Evolutionary conservation across 495 filamentous ascomycete species (phyloP), one percentile per base, ranked within the genome.

Genomic region (Talaromyces wortmannii): DNA sequence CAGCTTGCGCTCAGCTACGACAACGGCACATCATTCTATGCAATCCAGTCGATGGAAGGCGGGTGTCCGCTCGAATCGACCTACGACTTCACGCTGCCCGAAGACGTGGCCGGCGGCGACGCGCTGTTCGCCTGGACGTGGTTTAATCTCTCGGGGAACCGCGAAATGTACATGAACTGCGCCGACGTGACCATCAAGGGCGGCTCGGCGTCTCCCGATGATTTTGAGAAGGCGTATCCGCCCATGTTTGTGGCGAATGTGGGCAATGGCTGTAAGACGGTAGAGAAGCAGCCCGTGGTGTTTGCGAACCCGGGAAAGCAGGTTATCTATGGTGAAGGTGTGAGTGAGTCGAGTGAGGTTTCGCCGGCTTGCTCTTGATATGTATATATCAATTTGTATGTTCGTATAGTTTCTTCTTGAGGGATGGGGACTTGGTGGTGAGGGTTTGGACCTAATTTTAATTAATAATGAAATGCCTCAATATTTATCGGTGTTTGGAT

Each of bases 11-110:
- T 78, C 10, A 74, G 69, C n/a, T 74, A 63, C 15, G 72, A 78
- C 46, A 60, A 66, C 2, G 67, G 65, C 7, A 50, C 62, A 11
- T 70, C 52, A 42, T 53, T 66, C 57, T 48, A 67, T 4, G 73
- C 75, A 5, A 66, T 78, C 50, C 57, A 77, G 40, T 67, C 64
- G 7, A 71, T 69, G 4, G 48, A 69, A 6, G 75, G 75, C 2
- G 72, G 73, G 0, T 78, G 75, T 47, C 74, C 74, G 4, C 58
- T 72, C 0, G 31, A 57, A 31, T 62, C 69, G 4, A 75, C 55
- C 17, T 89, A 82, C 64, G 58, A 76, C 57, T 90, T 90, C 67
- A 79, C 71, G 32, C 73, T 94, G 33, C 88, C 89, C 5, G 58
- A 65, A 0, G 82, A 83, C 48, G 80, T 81, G 7, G 75, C 75